Evolutionary conservation across 371 early-diverging fungal species (phyloP), one percentile per base, ranked within the genome.

Genomic region (Antonospora locustae): DNA sequence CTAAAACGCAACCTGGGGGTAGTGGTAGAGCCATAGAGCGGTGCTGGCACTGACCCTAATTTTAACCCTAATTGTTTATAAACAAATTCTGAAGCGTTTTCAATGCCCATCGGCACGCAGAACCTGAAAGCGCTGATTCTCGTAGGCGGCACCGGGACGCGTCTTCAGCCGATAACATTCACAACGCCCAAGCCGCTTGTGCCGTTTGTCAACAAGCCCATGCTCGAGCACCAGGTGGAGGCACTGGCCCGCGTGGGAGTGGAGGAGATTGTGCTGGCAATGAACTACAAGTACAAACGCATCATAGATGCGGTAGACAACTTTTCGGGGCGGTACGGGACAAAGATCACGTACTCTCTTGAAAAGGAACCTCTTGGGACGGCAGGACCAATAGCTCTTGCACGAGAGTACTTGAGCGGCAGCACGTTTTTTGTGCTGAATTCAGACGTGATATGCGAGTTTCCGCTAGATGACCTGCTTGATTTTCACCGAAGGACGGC

Each of bases 191-290:
- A 97, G 74, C 98, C 98, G 28, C 79, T 97, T 50, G 90, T 97
- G 11, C 88, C 89, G 69, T 97, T 97, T 77, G 87, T 84, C 48
- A 95, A 95, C 81, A 84, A 82, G 73, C 95, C 96, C 34, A 95
- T 97, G 84, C 86, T 97, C 62, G 79, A 89, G 52, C 95, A 94
- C 76, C 95, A 94, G 76, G 94, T 97, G 63, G 88, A 90, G 70
- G 88, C 86, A 14, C 77, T 97, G 6, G 89, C 82, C 58, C 81
- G 87, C 81, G 89, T 87, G 49, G 94, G 94, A 49, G 90, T 94
- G 37, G 85, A 80, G 27, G 90, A 92, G 72, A 82, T 97, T 38
- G 92, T 97, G 23, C 76, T 97, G 43, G 96, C 96, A 34, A 90
- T 94, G 64, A 93, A 92, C 77, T 93, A 95, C 43, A 67, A 63